Base-by-base conservation (phyloP, 2,329 filamentous ascomycete species). In the Cordyceps tenuipes region DNA sequence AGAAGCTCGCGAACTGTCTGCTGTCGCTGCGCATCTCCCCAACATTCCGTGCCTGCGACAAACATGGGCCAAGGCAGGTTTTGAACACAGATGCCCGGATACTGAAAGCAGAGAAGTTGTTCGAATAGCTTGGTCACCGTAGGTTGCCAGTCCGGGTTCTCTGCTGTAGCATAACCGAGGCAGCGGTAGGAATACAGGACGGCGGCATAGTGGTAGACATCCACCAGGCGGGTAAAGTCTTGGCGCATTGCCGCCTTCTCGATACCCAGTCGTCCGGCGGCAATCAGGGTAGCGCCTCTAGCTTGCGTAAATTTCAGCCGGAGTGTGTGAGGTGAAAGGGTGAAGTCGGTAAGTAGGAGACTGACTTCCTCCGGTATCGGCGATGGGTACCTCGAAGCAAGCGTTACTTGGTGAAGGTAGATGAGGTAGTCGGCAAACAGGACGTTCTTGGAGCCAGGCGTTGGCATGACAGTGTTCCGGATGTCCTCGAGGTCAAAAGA, bases 31-130 rank as follows among this genome's bases (percentile, higher is more conserved):
- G 41, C 57, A 26, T 68, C 58, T 3, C 63, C 66, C 47, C 68
- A 60, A n/a, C 64, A 66, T 50, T 68, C 68, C 6, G 64, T 66
- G 0, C 69, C 69, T 0, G 68, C 68, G 9, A 71, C 65, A 39
- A 71, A 70, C 5, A 65, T 62, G 1, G 69, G 68, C 69, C 69
- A 71, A 0, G 68, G 66, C 23, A 71, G 62, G 48, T 70, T 71
- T 36, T 70, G 69, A 3, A 68, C 62, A 59, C 66, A 69, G 6
- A 64, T 46, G 5, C 64, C 61, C 5, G 62, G 49, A 6, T 68
- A 64, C 39, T 68, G 66, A n/a, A 70, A 62, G 7, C 62, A 58
- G 0, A 56, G 50, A 5, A 69, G 63, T 51, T 65, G 65, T 29
- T 65, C 64, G 36, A 68, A 67, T 21, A 69, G 60, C 36, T 65